Evolutionary conservation across 140 eudicot genomes (phyloP).

Genomic region (Flaveria floridana): DNA sequence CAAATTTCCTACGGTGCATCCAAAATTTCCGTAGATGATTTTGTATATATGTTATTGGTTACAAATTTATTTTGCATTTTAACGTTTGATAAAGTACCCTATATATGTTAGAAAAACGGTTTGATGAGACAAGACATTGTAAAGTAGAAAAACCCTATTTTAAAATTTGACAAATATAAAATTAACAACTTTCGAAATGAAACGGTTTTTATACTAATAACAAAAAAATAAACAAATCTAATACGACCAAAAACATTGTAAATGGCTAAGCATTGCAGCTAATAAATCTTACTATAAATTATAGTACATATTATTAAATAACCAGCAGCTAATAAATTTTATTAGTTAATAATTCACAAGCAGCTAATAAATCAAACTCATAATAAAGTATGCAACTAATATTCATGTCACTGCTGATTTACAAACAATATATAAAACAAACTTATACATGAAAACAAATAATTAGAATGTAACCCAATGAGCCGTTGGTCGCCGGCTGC

Average conservation of each 20-base stretch:
- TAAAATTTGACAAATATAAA: conserved; percentile 20
- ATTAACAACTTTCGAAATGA: conserved; percentile 9
- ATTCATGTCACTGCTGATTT: background rate
- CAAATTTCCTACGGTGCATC: too few species aligned
- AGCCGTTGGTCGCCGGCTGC: conserved; percentile 60
- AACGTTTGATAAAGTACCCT: background rate
- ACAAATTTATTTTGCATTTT: conserved; percentile 16
- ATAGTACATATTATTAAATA: background rate
- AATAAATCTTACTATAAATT: conserved; percentile 17
- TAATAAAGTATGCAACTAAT: conserved; percentile 13
- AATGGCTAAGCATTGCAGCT: conserved; percentile 35
- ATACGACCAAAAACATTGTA: conserved; percentile 42
- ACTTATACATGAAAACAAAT: conserved; percentile 38
- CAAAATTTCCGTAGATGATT: too few species aligned
- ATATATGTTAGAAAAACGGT: conserved; percentile 2
- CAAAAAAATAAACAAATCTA: background rate
- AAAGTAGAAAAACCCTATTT: background rate
- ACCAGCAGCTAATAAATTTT: conserved; percentile 31
- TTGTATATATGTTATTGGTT: too few species aligned
- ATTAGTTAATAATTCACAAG: conserved; percentile 10
- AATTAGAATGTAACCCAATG: conserved; percentile 31
- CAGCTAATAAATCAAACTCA: conserved; percentile 23
- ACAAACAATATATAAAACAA: conserved; percentile 34
- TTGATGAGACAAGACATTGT: conserved; percentile 28
- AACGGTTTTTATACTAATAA: conserved; percentile 8